Base-by-base conservation (phyloP, 2,329 filamentous ascomycete genomes). In the Metarhizium sp. region DNA sequence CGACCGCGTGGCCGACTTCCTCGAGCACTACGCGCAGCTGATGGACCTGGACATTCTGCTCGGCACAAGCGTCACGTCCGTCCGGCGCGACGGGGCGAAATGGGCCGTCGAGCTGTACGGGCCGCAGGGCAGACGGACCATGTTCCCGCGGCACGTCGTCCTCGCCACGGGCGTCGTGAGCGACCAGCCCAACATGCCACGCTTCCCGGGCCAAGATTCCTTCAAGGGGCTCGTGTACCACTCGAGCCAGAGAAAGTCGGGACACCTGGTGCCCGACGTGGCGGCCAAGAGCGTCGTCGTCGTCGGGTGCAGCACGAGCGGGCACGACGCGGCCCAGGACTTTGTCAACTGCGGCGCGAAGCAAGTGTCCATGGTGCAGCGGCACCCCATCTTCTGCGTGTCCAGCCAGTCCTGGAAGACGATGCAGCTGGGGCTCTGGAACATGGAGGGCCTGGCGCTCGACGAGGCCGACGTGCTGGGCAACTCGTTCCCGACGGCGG, bases 351-450 rank as follows among this genome's bases (percentile, higher is more conserved):
- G 74, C 38, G 78, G 78, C 1, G 74, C 75, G 5, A 64, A 72
- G 20, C 25, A 25, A 4, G 76, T 80, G 2, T 78, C 77, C 3
- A 77, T 82, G 73, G 61, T 82, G 2, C 79, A 82, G 63, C 75
- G 78, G 8, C 68, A 70, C 8, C 72, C 72, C 2, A 81, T 77
- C 2, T 79, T 79, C 11, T 16, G 14, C n/a, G 69, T 80, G 30
- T 74, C 73, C 0, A 69, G 68, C 14, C 69, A 74, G 50, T 55
- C 43, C 3, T 71, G 71, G 45, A 72, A 73, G 1, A 65, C 75
- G 0, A 70, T 75, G 42, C 74, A 78, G 64, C 64, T 73, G 52
- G 67, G 71, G 6, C 66, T 73, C 32, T 68, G 62, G 36, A 58
- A 60, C 16, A 60, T 59, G 13, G 52, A 55, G 10, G 74, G 73